Evolutionary conservation across 768 basidiomycete genomes (phyloP), one percentile per base, ranked within the genome.

Genomic region (Russula sp.): DNA sequence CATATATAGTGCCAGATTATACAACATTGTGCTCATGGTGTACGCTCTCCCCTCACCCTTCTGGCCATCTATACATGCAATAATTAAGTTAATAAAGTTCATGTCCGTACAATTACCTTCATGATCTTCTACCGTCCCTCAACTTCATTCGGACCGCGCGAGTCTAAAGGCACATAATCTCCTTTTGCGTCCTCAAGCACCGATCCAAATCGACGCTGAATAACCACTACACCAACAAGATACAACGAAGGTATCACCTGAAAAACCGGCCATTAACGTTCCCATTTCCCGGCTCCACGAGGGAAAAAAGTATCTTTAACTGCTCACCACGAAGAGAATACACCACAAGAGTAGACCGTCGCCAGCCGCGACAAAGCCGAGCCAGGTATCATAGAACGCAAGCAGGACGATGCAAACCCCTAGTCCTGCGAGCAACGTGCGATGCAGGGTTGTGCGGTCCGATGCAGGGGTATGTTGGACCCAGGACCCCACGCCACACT

Each of bases 341-440:
- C 48, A 40, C 40, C 64, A 65, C 11, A 32, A 26, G 22, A 50
- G 49, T 4, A 49, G 34, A 6, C 49, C 22, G 10, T 36, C 30
- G 24, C 59, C 59, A 1, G 32, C 64, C 5, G 49, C 59, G 26
- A 18, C 40, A 32, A 65, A 44, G 40, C 64, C 64, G 7, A 65
- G 54, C 64, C 59, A 65, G 22, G 64, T 16, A 5, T 42, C 59
- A 8, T 57, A 61, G 32, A 56, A 57, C 6, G 59, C 59, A 2
- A 65, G 64, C 24, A 61, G 7, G 53, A 61, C 32, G 49, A 61
- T 52, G 7, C 5, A 42, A 8, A 14, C 40, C 0, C 64, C 64
- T 13, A 65, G 22, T 26, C 48, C 64, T 4, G 49, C 38, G 28
- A 65, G 59, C 48, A 65, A 22, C 36, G 16, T 2, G 24, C 22